Percentiles rank a stretch among this genome's conserved stretches.
Evolutionary conservation across 1,139 yeast species (phyloP).

Genomic region (Sugiyamaella xylanicola): DNA sequence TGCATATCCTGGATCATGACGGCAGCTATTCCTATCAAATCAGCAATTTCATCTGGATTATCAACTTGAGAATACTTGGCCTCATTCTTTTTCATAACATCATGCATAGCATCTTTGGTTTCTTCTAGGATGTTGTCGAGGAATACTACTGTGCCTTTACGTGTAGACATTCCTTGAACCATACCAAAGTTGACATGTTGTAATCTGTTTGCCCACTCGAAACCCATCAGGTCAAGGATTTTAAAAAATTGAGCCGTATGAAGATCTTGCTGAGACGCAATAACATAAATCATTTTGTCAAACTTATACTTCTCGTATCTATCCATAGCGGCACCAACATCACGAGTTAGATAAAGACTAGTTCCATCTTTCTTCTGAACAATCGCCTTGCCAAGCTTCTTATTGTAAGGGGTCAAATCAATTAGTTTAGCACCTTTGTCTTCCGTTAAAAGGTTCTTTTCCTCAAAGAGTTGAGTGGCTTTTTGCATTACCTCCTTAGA

Average conservation of each 20-base stretch:
- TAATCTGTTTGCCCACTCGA: conserved; percentile 79
- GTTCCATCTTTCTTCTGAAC: conserved; percentile 97
- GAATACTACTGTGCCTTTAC: conserved; percentile 98
- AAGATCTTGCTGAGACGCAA: conserved; percentile 95
- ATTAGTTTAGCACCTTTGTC: conserved; percentile 92
- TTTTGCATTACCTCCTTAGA: conserved; percentile 69
- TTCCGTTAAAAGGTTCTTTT: conserved; percentile 73
- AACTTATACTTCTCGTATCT: conserved; percentile 83
- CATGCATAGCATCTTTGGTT: conserved; percentile 94
- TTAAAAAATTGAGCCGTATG: conserved; percentile 94
- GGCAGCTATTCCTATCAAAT: conserved; percentile 93
- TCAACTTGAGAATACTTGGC: conserved; percentile 91
- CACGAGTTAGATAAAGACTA: conserved; percentile 91
- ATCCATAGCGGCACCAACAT: conserved; percentile 94
- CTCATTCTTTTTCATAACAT: conserved; percentile 93
- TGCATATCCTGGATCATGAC: conserved; percentile 99
- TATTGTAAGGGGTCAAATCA: conserved; percentile 82
- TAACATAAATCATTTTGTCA: conserved; percentile 94
- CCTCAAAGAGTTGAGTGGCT: conserved; percentile 64
- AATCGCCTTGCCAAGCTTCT: conserved; percentile 90
- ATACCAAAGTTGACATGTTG: conserved; percentile 93
- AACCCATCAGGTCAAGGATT: conserved; percentile 89
- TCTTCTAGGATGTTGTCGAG: conserved; percentile 92
- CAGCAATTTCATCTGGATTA: conserved; percentile 95
- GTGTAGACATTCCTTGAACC: conserved; percentile 98